Evolutionary conservation across 2,329 filamentous ascomycete genomes (phyloP), one percentile per base, ranked within the genome.

Genomic region (Pestalotiopsis sp.): DNA sequence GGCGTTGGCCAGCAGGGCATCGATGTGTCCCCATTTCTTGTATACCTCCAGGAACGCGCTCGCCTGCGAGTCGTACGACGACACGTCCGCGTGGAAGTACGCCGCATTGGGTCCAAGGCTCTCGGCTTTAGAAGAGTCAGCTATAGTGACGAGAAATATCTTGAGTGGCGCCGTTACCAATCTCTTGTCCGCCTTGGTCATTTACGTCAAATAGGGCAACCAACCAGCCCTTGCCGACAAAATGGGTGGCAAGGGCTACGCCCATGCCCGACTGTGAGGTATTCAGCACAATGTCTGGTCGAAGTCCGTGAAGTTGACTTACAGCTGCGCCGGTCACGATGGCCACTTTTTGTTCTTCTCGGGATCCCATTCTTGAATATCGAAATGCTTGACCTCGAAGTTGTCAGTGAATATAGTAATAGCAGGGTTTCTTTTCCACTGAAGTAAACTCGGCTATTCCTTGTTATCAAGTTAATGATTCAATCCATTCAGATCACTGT

Each of bases 1-100:
- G 0, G 85, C 85, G 70, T 87, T 87, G 45, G 83, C 81, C 20
- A 83, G 82, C 1, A 87, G 72, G 0, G 81, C 80, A 75, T 88
- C 85, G 14, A 88, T 77, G 4, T 83, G 81, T 1, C 80, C 80
- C 76, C 81, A 85, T 52, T 78, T 79, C 7, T 77, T 68, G 77
- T 80, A 85, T 0, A 84, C 82, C 2, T 76, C 69, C 11, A 77
- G 73, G 72, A 87, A 87, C 7, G 81, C 78, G 1, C 71, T 68
- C 0, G 80, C 79, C 68, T 86, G 83, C 12, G 80, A 80, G 2
- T 80, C 75, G 72, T 87, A 87, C 20, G 80, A 79, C n/a, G 78
- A 74, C 2, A 87, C 81, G 70, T 88, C 82, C 60, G 79, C 80
- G 25, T 77, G 72, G 25, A 83, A 78, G 76, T 86, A 87, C n/a